Percentiles rank a stretch among this genome's conserved stretches.
Evolutionary conservation across 495 filamentous ascomycete genomes (phyloP).

Genomic region (Aspergillus olivimuriae): DNA sequence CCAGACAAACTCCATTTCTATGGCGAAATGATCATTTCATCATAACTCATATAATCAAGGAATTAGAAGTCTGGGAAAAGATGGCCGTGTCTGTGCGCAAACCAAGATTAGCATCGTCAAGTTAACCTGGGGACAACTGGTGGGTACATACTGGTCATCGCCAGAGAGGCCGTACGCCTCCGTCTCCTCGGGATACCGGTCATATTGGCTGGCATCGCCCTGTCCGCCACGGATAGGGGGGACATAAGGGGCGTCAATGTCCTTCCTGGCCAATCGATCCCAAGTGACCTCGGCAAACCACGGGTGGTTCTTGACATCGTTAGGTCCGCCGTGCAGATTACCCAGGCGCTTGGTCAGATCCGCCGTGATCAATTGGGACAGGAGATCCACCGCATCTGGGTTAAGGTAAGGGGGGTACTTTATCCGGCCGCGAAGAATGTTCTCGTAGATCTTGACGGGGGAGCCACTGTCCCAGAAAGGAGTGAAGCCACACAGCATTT

Average conservation of each 20-base stretch:
- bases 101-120: slow-evolving; percentile 8
- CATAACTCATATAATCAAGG: slow-evolving; percentile 29
- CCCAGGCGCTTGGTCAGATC: slow-evolving; percentile 94
- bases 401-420: slow-evolving; percentile 96
- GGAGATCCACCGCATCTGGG: slow-evolving; percentile 85
- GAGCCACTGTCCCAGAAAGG: slow-evolving; percentile 98
- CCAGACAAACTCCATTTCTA: slow-evolving; percentile 9
- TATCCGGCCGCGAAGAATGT: slow-evolving; percentile 86
- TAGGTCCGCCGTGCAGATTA: slow-evolving; percentile 85
- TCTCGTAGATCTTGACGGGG: slow-evolving; percentile 98
- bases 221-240: slow-evolving; percentile 91
- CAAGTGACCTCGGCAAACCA: slow-evolving; percentile 99
- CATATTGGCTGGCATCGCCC: slow-evolving; percentile 95
- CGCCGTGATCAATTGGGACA: slow-evolving; percentile 85
- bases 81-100: slow-evolving; percentile 52
- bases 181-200: slow-evolving; percentile 94
- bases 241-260: slow-evolving; percentile 97
- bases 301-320: slow-evolving; percentile 88
- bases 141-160: slow-evolving; percentile 69
- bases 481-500: slow-evolving; percentile 98
- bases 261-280: slow-evolving; percentile 87
- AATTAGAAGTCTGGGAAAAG: slow-evolving; percentile 67
- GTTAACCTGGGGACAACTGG: not conserved
- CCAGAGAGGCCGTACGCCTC: slow-evolving; percentile 78
- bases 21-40: slow-evolving; percentile 30